Evolutionary conservation across 2,329 filamentous ascomycete species (phyloP).

Genomic region (Tolypocladium tundrense): DNA sequence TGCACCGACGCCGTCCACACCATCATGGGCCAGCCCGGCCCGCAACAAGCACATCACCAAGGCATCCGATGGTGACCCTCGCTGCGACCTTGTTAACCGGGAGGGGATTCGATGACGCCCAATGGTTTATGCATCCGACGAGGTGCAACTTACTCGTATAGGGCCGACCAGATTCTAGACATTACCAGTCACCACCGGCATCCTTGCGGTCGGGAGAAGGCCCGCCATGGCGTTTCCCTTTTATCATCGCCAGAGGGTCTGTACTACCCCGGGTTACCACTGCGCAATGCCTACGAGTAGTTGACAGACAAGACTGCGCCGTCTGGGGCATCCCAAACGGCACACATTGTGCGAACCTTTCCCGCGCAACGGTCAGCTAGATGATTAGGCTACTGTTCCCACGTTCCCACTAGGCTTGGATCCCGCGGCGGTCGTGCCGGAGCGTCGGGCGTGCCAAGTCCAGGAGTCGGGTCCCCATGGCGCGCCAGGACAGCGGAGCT

Average conservation of each 20-base stretch:
- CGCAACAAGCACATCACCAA: not conserved
- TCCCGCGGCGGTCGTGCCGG: not conserved
- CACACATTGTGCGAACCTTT: not conserved
- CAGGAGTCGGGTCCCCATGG: conserved; percentile 1
- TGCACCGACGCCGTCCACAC: not conserved
- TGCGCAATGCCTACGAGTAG: not conserved
- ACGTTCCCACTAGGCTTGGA: not conserved
- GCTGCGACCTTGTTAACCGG: not conserved
- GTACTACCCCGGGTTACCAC: not conserved
- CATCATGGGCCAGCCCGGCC: not conserved
- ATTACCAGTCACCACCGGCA: not conserved
- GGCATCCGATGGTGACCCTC: not conserved
- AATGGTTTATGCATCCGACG: not conserved
- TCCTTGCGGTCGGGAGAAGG: not conserved
- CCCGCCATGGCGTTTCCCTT: not conserved
- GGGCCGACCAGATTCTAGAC: not conserved
- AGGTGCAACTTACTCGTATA: not conserved
- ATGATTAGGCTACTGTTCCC: not conserved
- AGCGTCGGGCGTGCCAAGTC: not conserved
- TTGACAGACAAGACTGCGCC: not conserved
- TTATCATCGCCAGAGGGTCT: not conserved
- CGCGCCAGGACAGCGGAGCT: not conserved
- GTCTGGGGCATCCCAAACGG: not conserved
- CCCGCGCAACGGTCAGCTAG: not conserved
- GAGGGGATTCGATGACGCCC: not conserved